phyloP scores from a whole-genome alignment of 2,329 filamentous ascomycete genomes.

The Endoconidiophora polonica region DNA sequence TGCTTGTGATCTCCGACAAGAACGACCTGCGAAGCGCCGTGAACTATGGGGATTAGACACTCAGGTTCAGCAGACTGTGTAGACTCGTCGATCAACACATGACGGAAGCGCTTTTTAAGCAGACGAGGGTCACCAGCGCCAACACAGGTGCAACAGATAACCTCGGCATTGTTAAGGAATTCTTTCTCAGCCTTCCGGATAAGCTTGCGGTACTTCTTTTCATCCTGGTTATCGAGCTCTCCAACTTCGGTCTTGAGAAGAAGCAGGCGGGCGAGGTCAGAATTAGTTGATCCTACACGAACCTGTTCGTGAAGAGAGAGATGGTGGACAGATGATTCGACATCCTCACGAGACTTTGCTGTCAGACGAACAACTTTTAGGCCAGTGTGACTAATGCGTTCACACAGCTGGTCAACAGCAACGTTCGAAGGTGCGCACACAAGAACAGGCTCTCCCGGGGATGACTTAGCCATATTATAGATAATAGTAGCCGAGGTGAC shows the following conservation, averaged over 20 bases:
- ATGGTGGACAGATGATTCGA: constrained; percentile 95
- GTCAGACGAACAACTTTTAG: constrained; percentile 94
- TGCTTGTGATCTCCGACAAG: constrained; percentile 97
- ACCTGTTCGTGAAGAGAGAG: constrained; percentile 93
- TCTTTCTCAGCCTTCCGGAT: constrained; percentile 88
- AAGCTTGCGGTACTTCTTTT: constrained; percentile 96
- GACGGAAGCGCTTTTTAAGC: constrained; percentile 94
- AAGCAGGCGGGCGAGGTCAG: constrained; percentile 79
- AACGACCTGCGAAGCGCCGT: constrained; percentile 98
- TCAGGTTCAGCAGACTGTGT: constrained; percentile 96
- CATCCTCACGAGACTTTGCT: constrained; percentile 96
- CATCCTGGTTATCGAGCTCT: constrained; percentile 84
- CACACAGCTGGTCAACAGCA: constrained; percentile 92
- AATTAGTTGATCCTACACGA: constrained; percentile 90
- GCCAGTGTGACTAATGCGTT: constrained; percentile 86
- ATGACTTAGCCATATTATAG: constrained; percentile 91
- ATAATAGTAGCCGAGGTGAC: constrained; percentile 98
- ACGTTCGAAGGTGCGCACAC: constrained; percentile 98
- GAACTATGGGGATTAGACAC: constrained; percentile 93
- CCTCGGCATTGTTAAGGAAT: constrained; percentile 86
- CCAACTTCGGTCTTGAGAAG: constrained; percentile 84
- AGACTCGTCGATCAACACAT: constrained; percentile 93
- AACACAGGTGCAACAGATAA: constrained; percentile 97
- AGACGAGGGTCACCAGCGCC: constrained; percentile 91
- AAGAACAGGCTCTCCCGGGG: constrained; percentile 69